phyloP scores from a whole-genome alignment of 805 yeast species.

The Cyberlindnera saturnus region DNA sequence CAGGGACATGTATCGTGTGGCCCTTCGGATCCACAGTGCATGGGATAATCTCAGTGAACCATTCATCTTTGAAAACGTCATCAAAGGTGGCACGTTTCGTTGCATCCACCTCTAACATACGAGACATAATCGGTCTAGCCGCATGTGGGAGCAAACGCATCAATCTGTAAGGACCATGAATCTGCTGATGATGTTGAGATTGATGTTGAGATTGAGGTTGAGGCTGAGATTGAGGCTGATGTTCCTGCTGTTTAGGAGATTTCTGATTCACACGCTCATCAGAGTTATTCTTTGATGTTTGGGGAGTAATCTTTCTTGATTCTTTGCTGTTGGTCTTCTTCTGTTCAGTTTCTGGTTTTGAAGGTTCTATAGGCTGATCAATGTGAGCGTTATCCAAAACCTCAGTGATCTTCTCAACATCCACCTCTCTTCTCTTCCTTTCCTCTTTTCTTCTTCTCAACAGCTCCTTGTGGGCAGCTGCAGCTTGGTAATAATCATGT shows the following conservation, averaged over 20 bases:
- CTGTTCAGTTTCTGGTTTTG: not conserved
- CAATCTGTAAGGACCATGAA: slow-evolving; percentile 78
- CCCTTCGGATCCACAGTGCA: slow-evolving; percentile 49
- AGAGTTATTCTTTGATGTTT: too few species aligned
- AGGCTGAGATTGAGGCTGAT: slow-evolving; percentile 1
- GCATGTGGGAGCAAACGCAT: slow-evolving; percentile 82
- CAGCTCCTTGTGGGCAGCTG: slow-evolving; percentile 62
- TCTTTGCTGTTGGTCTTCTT: not conserved
- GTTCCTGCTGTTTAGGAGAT: not conserved
- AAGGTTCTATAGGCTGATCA: slow-evolving; percentile 1
- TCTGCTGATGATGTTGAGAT: slow-evolving; percentile 2
- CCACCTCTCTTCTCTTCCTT: slow-evolving; percentile 14
- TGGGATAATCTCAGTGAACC: slow-evolving; percentile 58
- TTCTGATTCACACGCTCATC: not conserved
- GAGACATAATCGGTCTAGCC: slow-evolving; percentile 66
- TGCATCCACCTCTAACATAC: slow-evolving; percentile 60
- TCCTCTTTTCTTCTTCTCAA: slow-evolving; percentile 55
- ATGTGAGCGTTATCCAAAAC: slow-evolving; percentile 12
- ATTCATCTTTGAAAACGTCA: slow-evolving; percentile 61
- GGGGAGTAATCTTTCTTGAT: not conserved
- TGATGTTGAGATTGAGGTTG: slow-evolving; percentile 4
- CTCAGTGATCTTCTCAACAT: slow-evolving; percentile 6
- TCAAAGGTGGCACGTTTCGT: slow-evolving; percentile 55
- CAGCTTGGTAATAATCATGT: slow-evolving; percentile 70
- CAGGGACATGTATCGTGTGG: slow-evolving; percentile 35